Evolutionary conservation across 2,329 filamentous ascomycete genomes (phyloP).

Genomic region (Grosmannia clavigera): DNA sequence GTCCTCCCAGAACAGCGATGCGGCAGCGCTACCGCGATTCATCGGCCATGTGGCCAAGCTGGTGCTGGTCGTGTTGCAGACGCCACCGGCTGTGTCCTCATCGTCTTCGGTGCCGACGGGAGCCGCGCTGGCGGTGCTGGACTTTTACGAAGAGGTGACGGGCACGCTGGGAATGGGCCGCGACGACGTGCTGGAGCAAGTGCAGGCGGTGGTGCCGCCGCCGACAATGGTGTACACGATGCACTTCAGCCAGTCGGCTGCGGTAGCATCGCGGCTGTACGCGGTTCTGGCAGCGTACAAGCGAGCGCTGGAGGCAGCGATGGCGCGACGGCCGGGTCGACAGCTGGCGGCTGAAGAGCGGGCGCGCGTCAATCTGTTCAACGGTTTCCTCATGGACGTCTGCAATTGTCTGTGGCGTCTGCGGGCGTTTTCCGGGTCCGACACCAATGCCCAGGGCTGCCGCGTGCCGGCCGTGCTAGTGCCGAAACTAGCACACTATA

Average conservation of each 20-base stretch:
- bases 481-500: conserved; percentile 32
- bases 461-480: conserved; percentile 33
- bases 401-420: conserved; percentile 75
- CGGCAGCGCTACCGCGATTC: conserved; percentile 26
- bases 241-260: conserved; percentile 51
- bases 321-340: conserved; percentile 20
- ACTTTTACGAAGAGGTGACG: conserved; percentile 56
- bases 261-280: conserved; percentile 56
- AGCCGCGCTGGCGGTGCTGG: conserved; percentile 43
- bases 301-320: conserved; percentile 55
- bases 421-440: conserved; percentile 53
- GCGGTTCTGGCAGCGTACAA: conserved; percentile 62
- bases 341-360: conserved; percentile 36
- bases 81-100: conserved; percentile 27
- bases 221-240: conserved; percentile 58
- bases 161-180: conserved; percentile 38
- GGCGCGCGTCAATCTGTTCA: conserved; percentile 56
- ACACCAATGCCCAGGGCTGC: conserved; percentile 50
- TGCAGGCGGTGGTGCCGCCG: conserved; percentile 58
- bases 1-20: background rate
- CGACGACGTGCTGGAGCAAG: conserved; percentile 32
- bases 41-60: conserved; percentile 41
- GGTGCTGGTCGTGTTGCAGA: conserved; percentile 47
- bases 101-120: conserved; percentile 1
- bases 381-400: conserved; percentile 75